Evolutionary conservation across 2,329 filamentous ascomycete genomes (phyloP), one percentile per base, ranked within the genome.

Genomic region (Colletotrichum tamarilloi): DNA sequence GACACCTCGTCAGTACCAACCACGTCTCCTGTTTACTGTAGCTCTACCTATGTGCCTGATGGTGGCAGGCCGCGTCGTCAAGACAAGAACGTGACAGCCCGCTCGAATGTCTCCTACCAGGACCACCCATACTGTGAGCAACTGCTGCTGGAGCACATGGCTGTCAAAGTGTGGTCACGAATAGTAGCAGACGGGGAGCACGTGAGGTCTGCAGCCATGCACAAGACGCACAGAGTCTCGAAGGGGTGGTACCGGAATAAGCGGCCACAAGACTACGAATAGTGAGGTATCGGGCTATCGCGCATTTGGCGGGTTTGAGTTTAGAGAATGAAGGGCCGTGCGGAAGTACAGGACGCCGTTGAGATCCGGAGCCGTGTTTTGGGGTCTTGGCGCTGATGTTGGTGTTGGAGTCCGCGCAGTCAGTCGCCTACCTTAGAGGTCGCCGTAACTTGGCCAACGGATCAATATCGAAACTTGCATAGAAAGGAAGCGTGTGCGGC

Each of bases 311-410:
- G 52, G 59, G 38, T 8, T 66, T 70, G 63, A 19, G 68, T 46
- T 56, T 62, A 24, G 56, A n/a, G 46, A 52, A n/a, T 46, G 53
- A 46, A 46, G 67, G 56, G 71, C 46, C 71, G 67, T 73, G 67
- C 71, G 65, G 49, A n/a, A 26, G 22, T 30, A 66, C 67, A 71
- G 11, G 60, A 62, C 71, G 71, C 71, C 71, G 71, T 73, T 71
- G 67, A 53, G 28, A 71, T 73, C 71, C 67, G 62, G 35, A 71
- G 67, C 71, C 71, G 67, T 73, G 71, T 73, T 60, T 62, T 71
- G 71, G 71, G 67, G 60, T 58, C 71, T 73, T 73, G 71, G 71
- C 71, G 67, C 32, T 57, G 66, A 30, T 62, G 66, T 38, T 57
- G 62, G 30, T 46, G 59, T 55, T 35, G 70, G 58, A 69, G 58